phyloP scores from a whole-genome alignment of 2,329 filamentous ascomycete species.

The Beauveria sp. region DNA sequence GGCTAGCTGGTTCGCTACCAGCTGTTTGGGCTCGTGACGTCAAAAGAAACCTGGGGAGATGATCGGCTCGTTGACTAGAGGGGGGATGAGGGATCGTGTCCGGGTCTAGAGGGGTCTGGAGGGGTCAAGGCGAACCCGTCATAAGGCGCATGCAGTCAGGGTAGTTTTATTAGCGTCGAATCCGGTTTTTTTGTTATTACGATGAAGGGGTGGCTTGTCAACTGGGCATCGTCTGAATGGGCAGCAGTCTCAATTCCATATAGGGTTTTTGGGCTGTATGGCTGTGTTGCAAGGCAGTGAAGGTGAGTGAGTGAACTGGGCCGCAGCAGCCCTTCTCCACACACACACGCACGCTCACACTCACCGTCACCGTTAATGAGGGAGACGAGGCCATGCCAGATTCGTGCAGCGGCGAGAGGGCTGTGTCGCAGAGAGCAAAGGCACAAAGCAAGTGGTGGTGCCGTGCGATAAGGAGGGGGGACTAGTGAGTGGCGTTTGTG shows the following conservation, averaged over 20 bases:
- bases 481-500: constrained; percentile 2
- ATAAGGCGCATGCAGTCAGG: not conserved
- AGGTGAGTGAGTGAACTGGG: not conserved
- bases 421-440: not conserved
- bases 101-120: not conserved
- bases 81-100: not conserved
- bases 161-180: not conserved
- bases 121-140: not conserved
- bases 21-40: not conserved
- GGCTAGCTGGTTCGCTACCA: too few relatives aligned
- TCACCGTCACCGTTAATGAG: not conserved
- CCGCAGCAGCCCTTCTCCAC: not conserved
- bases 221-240: too few relatives aligned
- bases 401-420: not conserved
- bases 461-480: not conserved
- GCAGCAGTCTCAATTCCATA: too few relatives aligned
- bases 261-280: not conserved
- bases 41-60: not conserved
- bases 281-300: not conserved
- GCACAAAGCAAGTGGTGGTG: not conserved
- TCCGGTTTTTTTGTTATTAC: not conserved
- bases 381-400: not conserved
- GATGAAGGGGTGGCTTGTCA: too few relatives aligned
- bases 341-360: not conserved
- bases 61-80: not conserved